phyloP scores from a whole-genome alignment of 2,329 filamentous ascomycete species.

The Diaporthe australafricana region DNA sequence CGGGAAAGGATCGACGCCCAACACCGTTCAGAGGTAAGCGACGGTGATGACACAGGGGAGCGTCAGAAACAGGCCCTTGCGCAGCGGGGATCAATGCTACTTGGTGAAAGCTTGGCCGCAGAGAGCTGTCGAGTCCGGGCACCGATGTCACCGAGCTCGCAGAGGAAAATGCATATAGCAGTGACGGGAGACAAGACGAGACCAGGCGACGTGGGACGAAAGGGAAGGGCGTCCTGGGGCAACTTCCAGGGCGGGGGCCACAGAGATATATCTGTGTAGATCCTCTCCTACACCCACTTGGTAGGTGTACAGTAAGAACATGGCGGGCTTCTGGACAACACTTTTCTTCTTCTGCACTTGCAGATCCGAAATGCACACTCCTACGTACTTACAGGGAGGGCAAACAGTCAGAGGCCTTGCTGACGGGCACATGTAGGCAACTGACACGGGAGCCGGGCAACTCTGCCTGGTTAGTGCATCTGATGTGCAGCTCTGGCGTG shows the following conservation, averaged over 20 bases:
- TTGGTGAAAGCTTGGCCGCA: constrained; percentile 7
- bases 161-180: background rate
- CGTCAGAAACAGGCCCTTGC: background rate
- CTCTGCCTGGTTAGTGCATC: constrained; percentile 30
- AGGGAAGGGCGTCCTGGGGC: constrained; percentile 16
- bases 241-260: constrained; percentile 27
- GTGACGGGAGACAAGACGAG: constrained; percentile 17
- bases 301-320: constrained; percentile 16
- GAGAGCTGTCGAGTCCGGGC: background rate
- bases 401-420: constrained; percentile 21
- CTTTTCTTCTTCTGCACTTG: constrained; percentile 13
- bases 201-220: constrained; percentile 31
- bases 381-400: background rate
- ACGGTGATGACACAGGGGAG: constrained; percentile 20
- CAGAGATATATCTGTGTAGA: constrained; percentile 34
- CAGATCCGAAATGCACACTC: constrained; percentile 12
- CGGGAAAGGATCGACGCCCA: background rate
- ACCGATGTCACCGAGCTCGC: constrained; percentile 15
- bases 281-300: constrained; percentile 14
- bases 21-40: constrained; percentile 1
- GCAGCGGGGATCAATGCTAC: constrained; percentile 19
- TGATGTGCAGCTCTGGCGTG: constrained; percentile 30
- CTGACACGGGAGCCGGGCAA: constrained; percentile 20
- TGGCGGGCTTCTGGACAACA: background rate
- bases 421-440: constrained; percentile 30